Evolutionary conservation across 176 grass and related monocot species (phyloP).

Genomic region (Saccharum officinarum): DNA sequence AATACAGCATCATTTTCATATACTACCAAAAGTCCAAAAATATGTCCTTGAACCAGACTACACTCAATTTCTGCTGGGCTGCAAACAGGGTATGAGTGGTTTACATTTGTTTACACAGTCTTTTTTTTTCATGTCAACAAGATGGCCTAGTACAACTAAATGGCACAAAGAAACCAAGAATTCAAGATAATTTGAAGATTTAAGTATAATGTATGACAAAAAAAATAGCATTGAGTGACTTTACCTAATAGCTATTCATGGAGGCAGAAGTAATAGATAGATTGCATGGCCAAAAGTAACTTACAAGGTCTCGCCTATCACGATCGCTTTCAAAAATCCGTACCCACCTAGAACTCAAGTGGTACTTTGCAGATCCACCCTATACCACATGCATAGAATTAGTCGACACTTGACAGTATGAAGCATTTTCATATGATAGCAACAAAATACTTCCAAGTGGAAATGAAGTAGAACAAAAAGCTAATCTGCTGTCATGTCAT

Average conservation of each 20-base stretch:
- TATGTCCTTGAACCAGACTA: conserved; percentile 13
- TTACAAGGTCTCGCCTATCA: conserved; percentile 98
- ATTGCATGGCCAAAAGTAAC: conserved; percentile 39
- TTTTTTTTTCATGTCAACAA: neutral
- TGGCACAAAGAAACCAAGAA: neutral
- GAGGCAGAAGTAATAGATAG: neutral
- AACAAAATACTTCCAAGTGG: conserved; percentile 10
- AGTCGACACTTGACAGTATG: neutral
- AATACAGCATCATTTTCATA: conserved; percentile 6
- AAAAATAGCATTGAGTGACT: neutral
- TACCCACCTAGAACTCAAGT: conserved; percentile 89
- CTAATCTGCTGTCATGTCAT: neutral
- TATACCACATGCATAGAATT: conserved; percentile 45
- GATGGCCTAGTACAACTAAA: neutral
- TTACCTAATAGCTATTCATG: neutral
- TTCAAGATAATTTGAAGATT: conserved; percentile 25
- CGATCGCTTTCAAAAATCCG: conserved; percentile 93
- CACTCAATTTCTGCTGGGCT: neutral
- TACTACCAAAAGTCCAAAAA: conserved; percentile 1
- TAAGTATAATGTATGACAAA: neutral
- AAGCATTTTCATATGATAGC: conserved; percentile 6
- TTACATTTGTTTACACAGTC: neutral
- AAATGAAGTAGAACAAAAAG: conserved; percentile 22
- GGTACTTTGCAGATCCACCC: conserved; percentile 94
- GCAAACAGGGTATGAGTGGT: neutral